These are phyloP conservation scores for Phytopythium cucurbitacearum DNA, from an alignment of 352 stramenopile species.

Conservation along the genomic window DNA sequence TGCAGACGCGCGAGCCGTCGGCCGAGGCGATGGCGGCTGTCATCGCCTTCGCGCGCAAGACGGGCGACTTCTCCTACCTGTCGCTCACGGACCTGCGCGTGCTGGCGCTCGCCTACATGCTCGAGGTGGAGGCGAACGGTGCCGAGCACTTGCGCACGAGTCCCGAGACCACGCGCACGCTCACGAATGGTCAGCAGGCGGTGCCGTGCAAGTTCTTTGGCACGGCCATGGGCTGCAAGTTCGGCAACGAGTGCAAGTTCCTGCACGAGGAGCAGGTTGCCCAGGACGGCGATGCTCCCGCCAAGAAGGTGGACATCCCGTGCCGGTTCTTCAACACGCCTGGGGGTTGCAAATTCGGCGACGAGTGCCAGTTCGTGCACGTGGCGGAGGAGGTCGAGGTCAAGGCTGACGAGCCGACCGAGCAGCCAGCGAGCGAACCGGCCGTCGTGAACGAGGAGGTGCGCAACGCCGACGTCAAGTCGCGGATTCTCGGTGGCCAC, in stretches of 20 bases:
- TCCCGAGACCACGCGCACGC: constrained; percentile 60
- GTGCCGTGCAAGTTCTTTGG: constrained; percentile 81
- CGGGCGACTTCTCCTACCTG: constrained; percentile 80
- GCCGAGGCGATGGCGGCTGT: constrained; percentile 74
- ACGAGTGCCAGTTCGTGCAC: constrained; percentile 71
- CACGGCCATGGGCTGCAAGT: constrained; percentile 76
- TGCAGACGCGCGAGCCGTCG: constrained; percentile 79
- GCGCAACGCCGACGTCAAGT: constrained; percentile 80
- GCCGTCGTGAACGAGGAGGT: constrained; percentile 41
- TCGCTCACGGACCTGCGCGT: constrained; percentile 85
- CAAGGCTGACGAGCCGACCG: constrained; percentile 10
- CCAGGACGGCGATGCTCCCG: constrained; percentile 12
- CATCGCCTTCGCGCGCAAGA: constrained; percentile 81
- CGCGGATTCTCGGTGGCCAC: constrained; percentile 82
- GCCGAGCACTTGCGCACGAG: constrained; percentile 62
- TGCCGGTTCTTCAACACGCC: constrained; percentile 77
- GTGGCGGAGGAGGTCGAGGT: constrained; percentile 29
- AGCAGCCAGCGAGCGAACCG: constrained; percentile 25
- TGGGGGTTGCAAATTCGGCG: constrained; percentile 68
- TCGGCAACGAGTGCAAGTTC: constrained; percentile 76
- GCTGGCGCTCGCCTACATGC: constrained; percentile 86
- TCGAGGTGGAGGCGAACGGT: constrained; percentile 76
- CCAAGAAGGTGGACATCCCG: constrained; percentile 66
- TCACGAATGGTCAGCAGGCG: constrained; percentile 45
- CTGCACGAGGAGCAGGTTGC: constrained; percentile 51